Base-by-base conservation (phyloP, 495 filamentous ascomycete genomes). In the Penicillium steckii region DNA sequence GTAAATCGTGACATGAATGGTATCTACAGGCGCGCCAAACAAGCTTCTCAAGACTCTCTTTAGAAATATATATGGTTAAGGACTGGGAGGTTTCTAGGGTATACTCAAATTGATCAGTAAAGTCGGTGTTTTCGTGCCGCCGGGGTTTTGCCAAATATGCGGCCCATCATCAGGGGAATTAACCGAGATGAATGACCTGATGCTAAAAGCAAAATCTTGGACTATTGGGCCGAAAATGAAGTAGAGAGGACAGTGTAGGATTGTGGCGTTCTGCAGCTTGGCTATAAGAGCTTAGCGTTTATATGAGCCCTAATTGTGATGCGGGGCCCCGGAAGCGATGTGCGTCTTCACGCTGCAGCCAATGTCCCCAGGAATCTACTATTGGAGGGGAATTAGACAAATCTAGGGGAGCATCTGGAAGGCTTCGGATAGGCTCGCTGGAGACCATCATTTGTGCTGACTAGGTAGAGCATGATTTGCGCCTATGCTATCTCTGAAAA, bases 121-220 rank as follows among this genome's bases (percentile, higher is more conserved):
- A 5, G 13, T 7, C 15, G 15, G 18, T 15, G 6, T 2, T 17
- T n/a, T 8, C 4, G 52, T 48, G 45, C 52, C 52, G 33, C 52
- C 52, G 52, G 52, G 40, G 13, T 55, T 55, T 55, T 55, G 30
- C 52, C 52, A 8, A 44, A 44, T 40, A 4, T 17, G 18, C 13
- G 33, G n/a, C 15, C 15, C 12, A 32, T 13, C n/a, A 13, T 19
- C 8, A 26, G 25, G 10, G 35, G 9, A 50, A 46, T 51, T 50
- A 50, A 46, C 53, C 53, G 53, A 46, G n/a, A 7, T 12, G 13
- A 33, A 6, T 15, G 30, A 30, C 22, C 1, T 24, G 10, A 27
- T 46, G 15, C 22, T 33, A 6, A 45, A 41, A 22, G 18, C 19
- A 22, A n/a, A 8, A 4, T 23, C 23, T 38, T 15, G 8, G 6